Conservation (phyloP, 2,329 filamentous ascomycete species). For the Plectosphaerella cucumerina region DNA sequence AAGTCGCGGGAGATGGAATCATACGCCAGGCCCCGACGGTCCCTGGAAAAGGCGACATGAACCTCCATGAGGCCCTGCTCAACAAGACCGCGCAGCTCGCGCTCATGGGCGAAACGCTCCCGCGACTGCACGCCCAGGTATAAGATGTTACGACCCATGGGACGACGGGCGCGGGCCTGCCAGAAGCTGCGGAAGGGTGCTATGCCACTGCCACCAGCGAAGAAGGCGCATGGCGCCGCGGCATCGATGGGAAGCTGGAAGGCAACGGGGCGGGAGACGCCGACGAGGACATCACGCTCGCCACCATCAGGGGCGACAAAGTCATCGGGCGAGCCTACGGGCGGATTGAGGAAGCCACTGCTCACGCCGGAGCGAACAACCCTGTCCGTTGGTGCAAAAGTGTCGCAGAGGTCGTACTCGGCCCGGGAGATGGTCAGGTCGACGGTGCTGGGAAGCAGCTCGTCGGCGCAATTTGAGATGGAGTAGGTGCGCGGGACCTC, state of each 20-base stretch:
- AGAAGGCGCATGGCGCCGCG: constrained; percentile 46
- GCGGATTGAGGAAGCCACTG: constrained; percentile 51
- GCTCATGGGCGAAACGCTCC: constrained; percentile 47
- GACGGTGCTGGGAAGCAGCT: constrained; percentile 45
- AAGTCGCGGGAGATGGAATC: constrained; percentile 36
- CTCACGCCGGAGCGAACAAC: constrained; percentile 40
- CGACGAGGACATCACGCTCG: constrained; percentile 46
- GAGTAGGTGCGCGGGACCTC: constrained; percentile 50
- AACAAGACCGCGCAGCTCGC: constrained; percentile 41
- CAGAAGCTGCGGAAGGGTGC: constrained; percentile 51
- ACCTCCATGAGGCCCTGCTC: constrained; percentile 46
- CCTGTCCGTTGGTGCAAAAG: constrained; percentile 27
- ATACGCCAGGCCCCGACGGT: constrained; percentile 41
- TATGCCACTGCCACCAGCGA: constrained; percentile 50
- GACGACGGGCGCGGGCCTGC: constrained; percentile 38
- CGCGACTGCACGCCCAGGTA: constrained; percentile 49
- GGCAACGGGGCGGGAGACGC: constrained; percentile 44
- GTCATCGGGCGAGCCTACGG: constrained; percentile 30
- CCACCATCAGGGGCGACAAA: constrained; percentile 39
- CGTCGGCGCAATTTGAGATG: constrained; percentile 45
- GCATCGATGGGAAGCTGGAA: constrained; percentile 48
- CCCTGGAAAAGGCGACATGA: constrained; percentile 48
- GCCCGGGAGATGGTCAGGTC: constrained; percentile 48
- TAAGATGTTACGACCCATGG: constrained; percentile 40
- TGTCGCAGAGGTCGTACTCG: constrained; percentile 42